phyloP scores from a whole-genome alignment of 2,329 filamentous ascomycete genomes.

The Colletotrichum truncatum region DNA sequence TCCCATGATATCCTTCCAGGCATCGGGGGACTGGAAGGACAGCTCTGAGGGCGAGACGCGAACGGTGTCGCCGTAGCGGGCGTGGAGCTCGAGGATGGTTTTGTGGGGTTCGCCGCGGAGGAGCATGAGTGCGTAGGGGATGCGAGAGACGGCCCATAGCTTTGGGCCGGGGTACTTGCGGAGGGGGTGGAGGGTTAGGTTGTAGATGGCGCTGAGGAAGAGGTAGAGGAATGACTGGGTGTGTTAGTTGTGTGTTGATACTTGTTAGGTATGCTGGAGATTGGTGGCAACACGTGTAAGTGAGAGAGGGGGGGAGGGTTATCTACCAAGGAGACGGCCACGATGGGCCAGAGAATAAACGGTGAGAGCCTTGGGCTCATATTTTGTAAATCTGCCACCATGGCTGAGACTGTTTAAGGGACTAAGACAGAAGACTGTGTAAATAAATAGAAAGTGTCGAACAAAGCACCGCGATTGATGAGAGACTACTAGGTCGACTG shows the following conservation, averaged over 20 bases:
- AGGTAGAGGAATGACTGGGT: slow-evolving; percentile 8
- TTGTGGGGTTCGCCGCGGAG: slow-evolving; percentile 36
- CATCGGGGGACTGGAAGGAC: slow-evolving; percentile 44
- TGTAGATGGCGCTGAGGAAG: slow-evolving; percentile 33
- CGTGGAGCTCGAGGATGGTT: slow-evolving; percentile 36
- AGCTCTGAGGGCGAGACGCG: slow-evolving; percentile 50
- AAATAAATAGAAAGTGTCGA: no score
- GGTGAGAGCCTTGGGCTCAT: background rate
- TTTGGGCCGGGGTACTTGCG: slow-evolving; percentile 41
- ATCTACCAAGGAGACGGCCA: background rate
- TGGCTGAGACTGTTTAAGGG: no score
- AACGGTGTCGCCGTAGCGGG: slow-evolving; percentile 43
- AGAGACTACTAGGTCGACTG: no score
- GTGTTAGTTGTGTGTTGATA: background rate
- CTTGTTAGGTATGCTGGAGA: background rate
- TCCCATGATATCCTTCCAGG: slow-evolving; percentile 53
- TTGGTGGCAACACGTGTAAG: background rate
- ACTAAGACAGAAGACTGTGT: no score
- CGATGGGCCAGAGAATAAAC: slow-evolving; percentile 10
- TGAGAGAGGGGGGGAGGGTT: background rate
- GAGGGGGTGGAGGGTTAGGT: slow-evolving; percentile 41
- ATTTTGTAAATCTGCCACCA: background rate
- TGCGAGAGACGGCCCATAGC: slow-evolving; percentile 27
- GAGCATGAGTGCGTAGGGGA: slow-evolving; percentile 15
- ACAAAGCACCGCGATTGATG: no score